A percentile compares a stretch with the other conserved stretches of the same genome.
Evolutionary conservation across 108 stramenopile species (phyloP).

Genomic region (Skeletonema costatum): DNA sequence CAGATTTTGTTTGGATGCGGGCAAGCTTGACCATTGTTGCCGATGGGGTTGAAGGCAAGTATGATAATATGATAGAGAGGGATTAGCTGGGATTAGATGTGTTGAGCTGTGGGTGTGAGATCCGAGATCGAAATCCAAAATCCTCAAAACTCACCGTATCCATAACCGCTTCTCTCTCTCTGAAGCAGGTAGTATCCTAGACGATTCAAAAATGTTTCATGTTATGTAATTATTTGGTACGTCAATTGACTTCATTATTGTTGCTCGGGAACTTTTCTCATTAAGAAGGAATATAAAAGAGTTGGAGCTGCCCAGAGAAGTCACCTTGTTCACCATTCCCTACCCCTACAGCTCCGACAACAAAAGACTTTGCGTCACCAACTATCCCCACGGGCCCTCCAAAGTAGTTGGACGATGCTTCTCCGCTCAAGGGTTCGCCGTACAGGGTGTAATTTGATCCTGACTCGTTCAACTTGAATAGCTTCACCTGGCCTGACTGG

Average conservation of each 20-base stretch:
- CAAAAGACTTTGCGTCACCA: neutral
- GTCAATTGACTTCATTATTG: too few relatives aligned
- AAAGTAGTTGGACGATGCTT: neutral
- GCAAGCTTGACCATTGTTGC: conserved; percentile 44
- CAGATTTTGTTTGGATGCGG: conserved; percentile 40
- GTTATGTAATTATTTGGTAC: too few relatives aligned
- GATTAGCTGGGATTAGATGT: too few relatives aligned
- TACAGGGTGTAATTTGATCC: neutral
- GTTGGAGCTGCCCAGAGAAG: neutral
- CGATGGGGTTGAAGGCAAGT: too few relatives aligned
- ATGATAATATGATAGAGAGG: too few relatives aligned
- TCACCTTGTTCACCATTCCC: neutral
- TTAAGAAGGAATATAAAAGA: neutral
- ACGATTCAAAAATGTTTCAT: too few relatives aligned
- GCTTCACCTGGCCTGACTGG: neutral
- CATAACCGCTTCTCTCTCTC: too few relatives aligned
- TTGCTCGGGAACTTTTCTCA: too few relatives aligned
- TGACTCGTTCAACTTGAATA: neutral
- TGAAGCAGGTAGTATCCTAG: too few relatives aligned
- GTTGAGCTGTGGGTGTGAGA: too few relatives aligned
- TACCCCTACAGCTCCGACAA: neutral
- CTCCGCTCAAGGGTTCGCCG: neutral
- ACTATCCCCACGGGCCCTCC: neutral
- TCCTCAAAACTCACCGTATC: too few relatives aligned
- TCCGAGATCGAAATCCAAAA: too few relatives aligned